phyloP scores from a whole-genome alignment of 208 protist genomes.

The Endotrypanum monterogeii region DNA sequence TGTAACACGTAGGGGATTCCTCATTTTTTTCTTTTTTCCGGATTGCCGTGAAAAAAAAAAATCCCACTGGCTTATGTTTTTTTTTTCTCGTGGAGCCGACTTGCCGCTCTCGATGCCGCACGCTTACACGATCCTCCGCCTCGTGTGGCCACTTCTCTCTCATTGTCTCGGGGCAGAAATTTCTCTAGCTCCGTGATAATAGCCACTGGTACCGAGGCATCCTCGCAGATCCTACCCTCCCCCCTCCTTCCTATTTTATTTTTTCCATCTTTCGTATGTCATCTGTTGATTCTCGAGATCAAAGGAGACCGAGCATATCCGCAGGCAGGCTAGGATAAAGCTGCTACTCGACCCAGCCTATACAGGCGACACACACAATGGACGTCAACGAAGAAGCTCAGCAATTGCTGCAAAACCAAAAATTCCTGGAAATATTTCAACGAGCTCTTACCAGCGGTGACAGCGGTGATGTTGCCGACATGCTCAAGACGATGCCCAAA shows the following conservation, averaged over 20 bases:
- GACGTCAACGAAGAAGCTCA: conserved; percentile 47
- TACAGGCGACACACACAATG: conserved; percentile 2
- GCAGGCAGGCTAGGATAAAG: neutral
- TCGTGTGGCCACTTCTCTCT: too few species aligned
- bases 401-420: conserved; percentile 66
- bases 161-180: too few species aligned
- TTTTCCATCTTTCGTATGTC: neutral
- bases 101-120: too few species aligned
- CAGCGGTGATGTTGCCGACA: conserved; percentile 6
- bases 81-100: too few species aligned
- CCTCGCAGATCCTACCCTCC: too few species aligned
- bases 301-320: neutral
- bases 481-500: conserved; percentile 68
- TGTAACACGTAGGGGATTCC: too few species aligned
- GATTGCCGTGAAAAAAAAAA: too few species aligned
- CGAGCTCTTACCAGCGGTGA: conserved; percentile 39
- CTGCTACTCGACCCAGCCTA: neutral
- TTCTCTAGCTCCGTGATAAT: too few species aligned
- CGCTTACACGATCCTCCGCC: too few species aligned
- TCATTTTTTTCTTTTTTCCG: too few species aligned
- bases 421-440: conserved; percentile 88
- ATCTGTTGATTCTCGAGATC: neutral
- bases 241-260: neutral
- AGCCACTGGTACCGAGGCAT: too few species aligned
- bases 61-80: too few species aligned